A percentile compares a stretch with the other conserved stretches of the same genome.
phyloP scores from a whole-genome alignment of 805 yeast genomes.

The Candida rishiriensis region DNA sequence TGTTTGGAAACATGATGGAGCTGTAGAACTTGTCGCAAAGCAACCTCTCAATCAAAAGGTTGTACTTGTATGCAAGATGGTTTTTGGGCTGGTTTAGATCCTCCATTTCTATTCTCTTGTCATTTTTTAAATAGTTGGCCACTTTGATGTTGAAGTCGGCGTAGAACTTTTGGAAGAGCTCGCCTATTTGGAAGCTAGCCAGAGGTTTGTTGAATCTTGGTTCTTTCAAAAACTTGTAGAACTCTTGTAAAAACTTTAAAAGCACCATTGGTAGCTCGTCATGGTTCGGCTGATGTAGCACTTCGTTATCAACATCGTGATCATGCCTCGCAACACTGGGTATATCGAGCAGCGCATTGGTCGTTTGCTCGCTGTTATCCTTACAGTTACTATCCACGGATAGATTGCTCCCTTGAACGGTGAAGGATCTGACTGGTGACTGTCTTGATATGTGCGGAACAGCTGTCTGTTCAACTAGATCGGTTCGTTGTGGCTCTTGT shows the following conservation, averaged over 20 bases:
- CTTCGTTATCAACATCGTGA: background rate
- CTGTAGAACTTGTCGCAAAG: constrained; percentile 31
- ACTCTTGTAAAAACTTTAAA: constrained; percentile 21
- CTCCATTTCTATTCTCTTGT: constrained; percentile 20
- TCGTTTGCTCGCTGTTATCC: background rate
- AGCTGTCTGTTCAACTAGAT: background rate
- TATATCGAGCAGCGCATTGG: background rate
- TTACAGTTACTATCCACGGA: background rate
- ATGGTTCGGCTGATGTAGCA: constrained; percentile 1
- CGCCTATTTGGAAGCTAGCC: constrained; percentile 32
- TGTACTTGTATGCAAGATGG: constrained; percentile 20
- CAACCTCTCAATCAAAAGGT: constrained; percentile 28
- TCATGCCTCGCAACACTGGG: background rate
- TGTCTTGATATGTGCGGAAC: background rate
- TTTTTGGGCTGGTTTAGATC: constrained; percentile 16
- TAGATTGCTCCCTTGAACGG: background rate
- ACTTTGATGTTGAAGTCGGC: constrained; percentile 22
- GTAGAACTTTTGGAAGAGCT: constrained; percentile 32
- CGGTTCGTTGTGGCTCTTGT: background rate
- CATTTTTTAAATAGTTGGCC: constrained; percentile 14
- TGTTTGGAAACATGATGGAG: constrained; percentile 30
- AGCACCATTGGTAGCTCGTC: constrained; percentile 27
- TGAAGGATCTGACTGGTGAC: background rate
- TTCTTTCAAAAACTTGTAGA: constrained; percentile 29
- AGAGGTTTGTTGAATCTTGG: constrained; percentile 33